Base-by-base conservation (phyloP, 2,329 filamentous ascomycete species). In the Neonectria ditissima region DNA sequence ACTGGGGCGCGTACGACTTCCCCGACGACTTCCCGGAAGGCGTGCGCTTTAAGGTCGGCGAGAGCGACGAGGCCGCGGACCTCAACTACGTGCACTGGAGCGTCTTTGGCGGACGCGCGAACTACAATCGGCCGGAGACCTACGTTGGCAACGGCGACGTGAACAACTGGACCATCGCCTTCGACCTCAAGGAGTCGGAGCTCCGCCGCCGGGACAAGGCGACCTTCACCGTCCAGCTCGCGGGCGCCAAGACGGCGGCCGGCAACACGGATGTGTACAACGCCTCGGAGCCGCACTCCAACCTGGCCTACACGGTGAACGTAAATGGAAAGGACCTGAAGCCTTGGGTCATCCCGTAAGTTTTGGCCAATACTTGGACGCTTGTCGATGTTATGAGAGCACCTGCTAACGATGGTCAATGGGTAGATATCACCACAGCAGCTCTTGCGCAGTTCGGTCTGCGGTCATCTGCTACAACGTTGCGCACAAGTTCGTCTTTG, bases 21-120 rank as follows among this genome's bases (percentile, higher is more conserved):
- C 79, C 81, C 0, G 75, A 78, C 2, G 87, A 91, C 48, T 90
- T 89, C 68, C 87, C 88, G 0, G 67, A 83, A 0, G 87, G 88
- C 4, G 81, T 91, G 0, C 80, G 78, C 22, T 91, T 86, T 76
- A 81, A 82, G 14, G 82, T 91, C 1, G 87, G 87, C 10, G 75
- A 83, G 70, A 84, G 82, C 63, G 75, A 86, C 26, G 79, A 79
- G 18, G 76, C 76, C 0, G 73, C 77, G 11, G 86, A 88, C 68
- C 79, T 89, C 63, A 91, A 91, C 75, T 89, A 89, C 59, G 84
- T 90, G 4, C 89, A 91, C 72, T 91, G 88, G 89, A 86, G 83
- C 60, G 86, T 88, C 9, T 90, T 88, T 68, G 87, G 87, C 1
- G 84, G 85, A 6, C 78, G 84, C 28, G 85, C 79, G 1, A 84